Evolutionary conservation across 2,329 filamentous ascomycete species (phyloP), one percentile per base, ranked within the genome.

Genomic region (Alternaria atra): DNA sequence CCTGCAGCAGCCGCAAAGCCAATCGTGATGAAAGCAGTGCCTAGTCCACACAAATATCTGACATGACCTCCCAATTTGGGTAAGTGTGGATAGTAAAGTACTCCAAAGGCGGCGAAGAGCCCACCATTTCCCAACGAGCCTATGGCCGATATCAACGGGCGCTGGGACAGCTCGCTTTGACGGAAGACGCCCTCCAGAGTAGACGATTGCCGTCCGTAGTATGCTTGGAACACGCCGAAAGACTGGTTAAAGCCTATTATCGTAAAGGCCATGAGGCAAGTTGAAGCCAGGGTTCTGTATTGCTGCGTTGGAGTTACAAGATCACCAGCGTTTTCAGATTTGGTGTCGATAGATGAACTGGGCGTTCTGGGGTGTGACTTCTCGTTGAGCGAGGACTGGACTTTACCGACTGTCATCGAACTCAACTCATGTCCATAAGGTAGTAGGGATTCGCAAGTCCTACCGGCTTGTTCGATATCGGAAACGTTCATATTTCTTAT

Each of bases 121-220:
- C 69, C 69, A 42, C 69, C 71, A 37, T 67, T 70, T 0, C 64
- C 64, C 2, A 72, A 37, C 9, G 68, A 64, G 8, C 66, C 67
- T 27, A 73, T 67, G 8, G 63, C 23, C 7, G 68, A 69, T 20
- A 73, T 66, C 29, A 56, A 40, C 6, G 64, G 62, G 39, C 63
- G 62, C 20, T 61, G 27, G 5, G 37, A 58, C 37, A 56, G 48
- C 8, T 72, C 64, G 8, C 43, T 27, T 30, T 43, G 48, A 6
- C 23, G 58, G 17, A 71, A 52, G 6, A 72, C 55, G 10, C 60
- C 66, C 10, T 66, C 60, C 8, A 50, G 17, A 12, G 64, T 62
- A 27, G 65, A 64, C 9, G 52, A 48, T 32, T 47, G 43, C 29
- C 62, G 64, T n/a, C 63, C 67, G 57, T 72, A 73, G 32, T 73